Conservation (phyloP, 192 early-diverging fungal species). For the Haplosporangium gracile region DNA sequence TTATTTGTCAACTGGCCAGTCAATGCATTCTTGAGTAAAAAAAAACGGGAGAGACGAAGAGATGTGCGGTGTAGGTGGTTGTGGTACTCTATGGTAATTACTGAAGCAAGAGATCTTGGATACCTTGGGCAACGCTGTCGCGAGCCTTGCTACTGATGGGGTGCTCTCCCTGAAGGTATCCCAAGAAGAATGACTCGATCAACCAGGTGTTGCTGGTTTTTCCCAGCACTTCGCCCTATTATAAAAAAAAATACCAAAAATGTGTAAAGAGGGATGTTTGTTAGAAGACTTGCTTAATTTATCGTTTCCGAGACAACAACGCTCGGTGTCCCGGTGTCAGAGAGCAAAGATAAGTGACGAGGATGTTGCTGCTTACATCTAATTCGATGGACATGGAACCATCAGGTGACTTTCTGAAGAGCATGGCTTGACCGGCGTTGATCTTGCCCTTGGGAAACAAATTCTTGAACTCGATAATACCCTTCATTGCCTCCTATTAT, state of each 20-base stretch:
- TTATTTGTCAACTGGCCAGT: neutral
- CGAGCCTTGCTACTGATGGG: constrained; percentile 61
- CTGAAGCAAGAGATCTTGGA: constrained; percentile 43
- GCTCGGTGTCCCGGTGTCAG: neutral
- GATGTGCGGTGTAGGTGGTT: neutral
- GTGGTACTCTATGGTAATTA: constrained; percentile 12
- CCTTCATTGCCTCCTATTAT: constrained; percentile 59
- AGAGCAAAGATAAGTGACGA: neutral
- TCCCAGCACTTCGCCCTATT: constrained; percentile 61
- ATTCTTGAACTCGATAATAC: constrained; percentile 65
- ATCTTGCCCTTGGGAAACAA: constrained; percentile 64
- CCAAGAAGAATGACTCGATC: constrained; percentile 63
- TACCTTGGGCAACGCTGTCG: constrained; percentile 43
- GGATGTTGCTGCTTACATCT: constrained; percentile 45
- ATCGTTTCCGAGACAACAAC: neutral
- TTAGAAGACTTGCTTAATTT: neutral
- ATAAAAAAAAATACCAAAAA: neutral
- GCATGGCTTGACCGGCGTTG: constrained; percentile 58
- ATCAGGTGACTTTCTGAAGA: constrained; percentile 57
- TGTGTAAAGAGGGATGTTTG: neutral
- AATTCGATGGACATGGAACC: constrained; percentile 57
- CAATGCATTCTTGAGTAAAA: neutral
- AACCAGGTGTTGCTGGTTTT: constrained; percentile 62
- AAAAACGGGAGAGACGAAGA: neutral
- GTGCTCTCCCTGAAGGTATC: constrained; percentile 59